A percentile compares a stretch with the other conserved stretches of the same genome.
Evolutionary conservation across 768 basidiomycete species (phyloP).

Genomic region (Gelatoporia subvermispora): DNA sequence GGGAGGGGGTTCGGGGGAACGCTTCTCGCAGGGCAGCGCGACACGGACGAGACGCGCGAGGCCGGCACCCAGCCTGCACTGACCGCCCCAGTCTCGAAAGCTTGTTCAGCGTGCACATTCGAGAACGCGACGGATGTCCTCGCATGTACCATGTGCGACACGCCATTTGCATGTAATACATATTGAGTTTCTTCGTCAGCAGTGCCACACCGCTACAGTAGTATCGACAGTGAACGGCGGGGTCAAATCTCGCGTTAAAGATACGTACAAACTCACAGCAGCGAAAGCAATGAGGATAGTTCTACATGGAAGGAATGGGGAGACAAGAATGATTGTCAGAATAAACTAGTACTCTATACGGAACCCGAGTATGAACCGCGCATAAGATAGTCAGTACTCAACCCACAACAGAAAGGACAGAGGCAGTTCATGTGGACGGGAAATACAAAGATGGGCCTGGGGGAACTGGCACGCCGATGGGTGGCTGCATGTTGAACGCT

Average conservation of each 20-base stretch:
- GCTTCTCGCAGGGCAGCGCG: constrained; percentile 44
- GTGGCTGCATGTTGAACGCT: constrained; percentile 8
- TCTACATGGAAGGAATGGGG: too few relatives aligned
- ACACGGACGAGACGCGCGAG: constrained; percentile 23
- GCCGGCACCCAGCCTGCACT: constrained; percentile 8
- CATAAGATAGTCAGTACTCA: constrained; percentile 3
- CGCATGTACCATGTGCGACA: constrained; percentile 27
- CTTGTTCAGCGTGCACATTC: constrained; percentile 58
- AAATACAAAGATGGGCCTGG: constrained; percentile 11
- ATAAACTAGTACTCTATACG: background rate
- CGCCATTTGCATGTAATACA: constrained; percentile 8
- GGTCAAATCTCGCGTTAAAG: too few relatives aligned
- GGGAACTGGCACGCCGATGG: background rate
- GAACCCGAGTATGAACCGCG: constrained; percentile 2
- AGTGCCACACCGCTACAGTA: too few relatives aligned
- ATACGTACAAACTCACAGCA: constrained; percentile 6
- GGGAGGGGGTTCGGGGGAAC: constrained; percentile 73
- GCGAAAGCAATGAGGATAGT: constrained; percentile 2
- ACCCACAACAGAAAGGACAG: background rate
- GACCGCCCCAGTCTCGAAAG: constrained; percentile 27
- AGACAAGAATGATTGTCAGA: too few relatives aligned
- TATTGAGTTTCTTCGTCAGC: too few relatives aligned
- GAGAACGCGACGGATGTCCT: constrained; percentile 39
- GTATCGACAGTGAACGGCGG: too few relatives aligned
- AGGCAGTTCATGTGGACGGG: constrained; percentile 7